Evolutionary conservation across 306 rosid genomes (phyloP).

Genomic region (Fragaria iinumae): DNA sequence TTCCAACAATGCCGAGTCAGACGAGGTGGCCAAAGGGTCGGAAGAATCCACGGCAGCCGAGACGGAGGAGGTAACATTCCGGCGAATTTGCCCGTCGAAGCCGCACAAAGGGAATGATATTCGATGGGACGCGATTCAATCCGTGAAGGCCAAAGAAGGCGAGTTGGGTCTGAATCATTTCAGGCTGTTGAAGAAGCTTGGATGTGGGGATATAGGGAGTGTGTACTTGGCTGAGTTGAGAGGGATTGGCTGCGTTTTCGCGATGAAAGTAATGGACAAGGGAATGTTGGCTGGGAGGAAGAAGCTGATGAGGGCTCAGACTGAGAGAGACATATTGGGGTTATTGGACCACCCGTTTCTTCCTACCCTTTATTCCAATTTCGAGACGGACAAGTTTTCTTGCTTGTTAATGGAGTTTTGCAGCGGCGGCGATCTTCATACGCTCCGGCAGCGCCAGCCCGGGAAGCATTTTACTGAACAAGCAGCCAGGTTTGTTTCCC

Average conservation of each 20-base stretch:
- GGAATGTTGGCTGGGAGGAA: slow-evolving; percentile 52
- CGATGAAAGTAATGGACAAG: slow-evolving; percentile 61
- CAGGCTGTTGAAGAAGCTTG: slow-evolving; percentile 63
- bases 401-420: slow-evolving; percentile 69
- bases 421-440: slow-evolving; percentile 61
- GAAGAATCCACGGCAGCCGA: not conserved
- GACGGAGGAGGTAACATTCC: slow-evolving; percentile 10
- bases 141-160: slow-evolving; percentile 36
- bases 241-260: slow-evolving; percentile 44
- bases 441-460: slow-evolving; percentile 56
- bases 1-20: slow-evolving; percentile 18
- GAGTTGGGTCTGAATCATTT: slow-evolving; percentile 49
- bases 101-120: slow-evolving; percentile 59
- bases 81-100: slow-evolving; percentile 43
- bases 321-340: slow-evolving; percentile 54
- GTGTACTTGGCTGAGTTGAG: slow-evolving; percentile 57
- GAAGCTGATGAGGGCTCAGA: slow-evolving; percentile 49
- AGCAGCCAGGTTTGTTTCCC: slow-evolving; percentile 41
- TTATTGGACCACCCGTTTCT: slow-evolving; percentile 58
- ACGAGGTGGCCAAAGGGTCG: not conserved
- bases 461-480: slow-evolving; percentile 53
- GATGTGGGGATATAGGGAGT: slow-evolving; percentile 60
- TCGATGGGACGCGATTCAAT: slow-evolving; percentile 53
- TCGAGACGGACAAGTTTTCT: slow-evolving; percentile 55
- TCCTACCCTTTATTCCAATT: slow-evolving; percentile 62